phyloP scores from a whole-genome alignment of 257 asterid species.

The Forsythia suspensa region DNA sequence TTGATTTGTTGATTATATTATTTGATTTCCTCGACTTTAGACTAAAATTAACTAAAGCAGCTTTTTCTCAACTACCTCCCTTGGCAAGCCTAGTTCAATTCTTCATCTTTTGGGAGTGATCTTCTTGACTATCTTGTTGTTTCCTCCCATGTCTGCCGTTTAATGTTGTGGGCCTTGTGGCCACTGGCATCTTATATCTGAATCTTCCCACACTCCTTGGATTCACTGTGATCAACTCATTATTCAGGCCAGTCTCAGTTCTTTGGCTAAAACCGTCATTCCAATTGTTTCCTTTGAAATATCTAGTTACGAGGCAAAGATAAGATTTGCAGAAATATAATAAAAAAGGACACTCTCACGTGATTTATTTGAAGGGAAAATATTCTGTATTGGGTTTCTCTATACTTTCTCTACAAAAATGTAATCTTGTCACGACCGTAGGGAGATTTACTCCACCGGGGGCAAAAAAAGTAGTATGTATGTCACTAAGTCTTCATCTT shows the following conservation, averaged over 20 bases:
- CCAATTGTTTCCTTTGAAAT: neutral
- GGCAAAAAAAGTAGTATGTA: too few species aligned
- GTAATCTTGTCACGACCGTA: neutral
- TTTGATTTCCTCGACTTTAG: neutral
- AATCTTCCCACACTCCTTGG: neutral
- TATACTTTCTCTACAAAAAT: neutral
- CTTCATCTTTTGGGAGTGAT: neutral
- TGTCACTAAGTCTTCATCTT: too few species aligned
- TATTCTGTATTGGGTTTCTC: neutral
- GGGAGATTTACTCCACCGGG: too few species aligned
- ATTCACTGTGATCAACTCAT: neutral
- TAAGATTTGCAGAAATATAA: neutral
- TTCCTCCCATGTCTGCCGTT: neutral
- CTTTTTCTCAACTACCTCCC: neutral
- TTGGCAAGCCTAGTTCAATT: neutral
- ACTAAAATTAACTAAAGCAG: neutral
- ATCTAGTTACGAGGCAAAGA: neutral
- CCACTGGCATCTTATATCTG: neutral
- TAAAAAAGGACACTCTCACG: neutral
- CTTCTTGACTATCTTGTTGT: neutral
- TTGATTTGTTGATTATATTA: neutral
- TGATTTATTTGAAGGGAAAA: neutral
- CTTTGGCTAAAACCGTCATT: neutral
- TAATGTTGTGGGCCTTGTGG: neutral
- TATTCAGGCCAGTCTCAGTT: neutral